Evolutionary conservation across 345 rosid species (phyloP), one percentile per base, ranked within the genome.

Genomic region (Kernera saxatilis): DNA sequence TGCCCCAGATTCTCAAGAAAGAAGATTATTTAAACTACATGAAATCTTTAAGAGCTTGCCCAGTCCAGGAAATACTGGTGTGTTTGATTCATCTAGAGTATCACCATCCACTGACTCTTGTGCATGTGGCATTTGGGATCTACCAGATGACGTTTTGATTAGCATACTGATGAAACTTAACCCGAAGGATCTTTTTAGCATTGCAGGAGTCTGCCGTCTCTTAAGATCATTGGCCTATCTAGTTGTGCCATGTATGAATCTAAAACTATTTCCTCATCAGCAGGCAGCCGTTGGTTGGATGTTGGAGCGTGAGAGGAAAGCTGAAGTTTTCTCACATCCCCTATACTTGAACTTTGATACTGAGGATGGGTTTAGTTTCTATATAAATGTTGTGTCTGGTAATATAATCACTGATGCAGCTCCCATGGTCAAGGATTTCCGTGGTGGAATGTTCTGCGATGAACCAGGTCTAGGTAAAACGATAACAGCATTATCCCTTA

Each of bases 381-480:
- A 66, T 82, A 43, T 91, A 37, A 86, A 88, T 75, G 58, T 81
- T 74, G 85, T 89, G 77, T 76, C 91, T 77, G 97, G 97, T 61
- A 84, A 83, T 69, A 68, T 94, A 70, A 81, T 78, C 73, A 56
- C 82, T 64, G 97, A 82, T 61, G 57, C 63, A 35, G 86, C 80
- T 72, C 98, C 97, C n/a, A 75, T 81, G 23, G 66, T 91, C 29
- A 84, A 76, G 75, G 98, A 91, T 80, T 93, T 93, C 63, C 83
- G 73, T 64, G 98, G 98, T 55, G 98, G 97, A 72, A 82, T 93
- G 96, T 89, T 93, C 79, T 93, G 98, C 74, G 98, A 93, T 80
- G 99, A 93, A 79, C 99, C 99, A 70, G 99, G 99, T 70, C 80
- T 93, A 56, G 99, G 99, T 73, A 93, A 93, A 82, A 93, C 99